Conservation (phyloP, 306 rosid species). For the Dalbergia cochinchinensis region DNA sequence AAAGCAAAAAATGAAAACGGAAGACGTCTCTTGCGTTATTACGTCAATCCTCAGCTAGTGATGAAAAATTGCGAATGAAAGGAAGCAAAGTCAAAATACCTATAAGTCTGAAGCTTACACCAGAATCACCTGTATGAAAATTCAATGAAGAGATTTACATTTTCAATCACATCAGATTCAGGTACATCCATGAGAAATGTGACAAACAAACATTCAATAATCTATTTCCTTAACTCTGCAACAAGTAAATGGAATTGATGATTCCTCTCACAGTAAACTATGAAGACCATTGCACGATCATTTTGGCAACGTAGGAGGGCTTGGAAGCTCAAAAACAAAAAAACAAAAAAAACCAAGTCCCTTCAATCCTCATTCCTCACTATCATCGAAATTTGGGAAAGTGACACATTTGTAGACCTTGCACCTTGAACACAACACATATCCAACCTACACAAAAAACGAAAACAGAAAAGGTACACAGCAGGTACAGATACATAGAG, state of each 20-base stretch:
- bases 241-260: conserved; percentile 27
- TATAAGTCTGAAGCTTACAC: background rate
- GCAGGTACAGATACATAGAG: background rate
- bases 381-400: conserved; percentile 78
- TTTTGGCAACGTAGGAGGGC: conserved; percentile 21
- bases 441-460: conserved; percentile 70
- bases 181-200: background rate
- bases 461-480: background rate
- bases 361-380: conserved; percentile 58
- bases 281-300: too few species aligned
- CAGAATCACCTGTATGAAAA: background rate
- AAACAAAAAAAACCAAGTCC: conserved; percentile 44
- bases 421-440: conserved; percentile 75
- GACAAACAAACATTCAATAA: conserved; percentile 1
- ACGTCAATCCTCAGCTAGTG: conserved; percentile 4
- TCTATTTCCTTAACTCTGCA: background rate
- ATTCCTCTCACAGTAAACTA: conserved; percentile 14
- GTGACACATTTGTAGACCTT: conserved; percentile 91
- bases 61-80: background rate
- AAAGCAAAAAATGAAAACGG: background rate
- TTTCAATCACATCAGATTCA: conserved; percentile 19
- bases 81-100: background rate
- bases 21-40: background rate
- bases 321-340: conserved; percentile 40
- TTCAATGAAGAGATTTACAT: conserved; percentile 23